Evolutionary conservation across 129 eudicot genomes (phyloP), one percentile per base, ranked within the genome.

Genomic region (Pulicaria dysenterica): DNA sequence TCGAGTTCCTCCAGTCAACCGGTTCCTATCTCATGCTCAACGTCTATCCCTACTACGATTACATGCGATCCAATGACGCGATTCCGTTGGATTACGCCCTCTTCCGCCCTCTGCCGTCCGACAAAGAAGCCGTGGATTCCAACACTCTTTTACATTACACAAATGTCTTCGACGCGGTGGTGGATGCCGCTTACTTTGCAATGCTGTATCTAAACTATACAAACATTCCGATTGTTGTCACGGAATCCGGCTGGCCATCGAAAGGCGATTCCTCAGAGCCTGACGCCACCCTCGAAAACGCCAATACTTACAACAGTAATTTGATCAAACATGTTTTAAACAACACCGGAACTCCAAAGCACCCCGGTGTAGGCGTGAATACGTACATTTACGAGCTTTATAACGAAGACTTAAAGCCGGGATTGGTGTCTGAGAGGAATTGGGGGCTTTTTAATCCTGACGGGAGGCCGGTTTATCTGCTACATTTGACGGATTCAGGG

Each of bases 321-420:
- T 59, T 77, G 5, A 77, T 77, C 39, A 60, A 79, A 74, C 97
- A 88, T 58, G 82, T 91, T 44, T 46, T 76, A n/a, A 91, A 82
- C 83, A 84, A 80, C 69, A 85, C 97, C 16, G 97, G 97, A 62
- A 91, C 97, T 14, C 97, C 97, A 2, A 91, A 91, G 55, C 95
- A 84, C 56, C 95, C 97, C 8, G 90, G 92, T 55, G 78, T 85
- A n/a, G 83, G 86, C 3, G 70, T 77, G 14, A 88, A 87, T 45
- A 91, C 97, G 0, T 91, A 83, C 62, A 88, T 91, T 46, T 91
- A 91, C 69, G 97, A 91, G 75, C 89, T 91, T 13, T 91, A 91
- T 67, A 91, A 91, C 43, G 97, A 91, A 64, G 97, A 91, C 76
- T 74, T 75, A 39, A 84, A 80, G 13, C 55, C 88, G n/a, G 97